phyloP scores from a whole-genome alignment of 148 eudicot genomes.

The Polygonum maritimum region DNA sequence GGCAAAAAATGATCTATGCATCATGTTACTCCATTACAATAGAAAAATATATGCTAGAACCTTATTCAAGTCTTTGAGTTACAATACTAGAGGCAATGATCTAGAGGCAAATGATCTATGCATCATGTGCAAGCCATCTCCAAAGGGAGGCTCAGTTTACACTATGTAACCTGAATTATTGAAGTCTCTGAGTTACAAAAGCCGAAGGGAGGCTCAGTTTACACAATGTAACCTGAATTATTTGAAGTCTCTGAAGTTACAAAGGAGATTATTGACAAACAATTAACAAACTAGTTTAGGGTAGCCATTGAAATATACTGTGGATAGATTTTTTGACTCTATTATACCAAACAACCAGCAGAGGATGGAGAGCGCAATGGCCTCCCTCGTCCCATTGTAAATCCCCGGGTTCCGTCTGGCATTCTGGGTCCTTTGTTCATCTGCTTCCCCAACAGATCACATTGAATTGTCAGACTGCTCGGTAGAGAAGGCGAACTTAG shows the following conservation, averaged over 20 bases:
- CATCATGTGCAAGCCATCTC: neutral
- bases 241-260: neutral
- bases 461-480: constrained; percentile 19
- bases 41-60: neutral
- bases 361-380: constrained; percentile 27
- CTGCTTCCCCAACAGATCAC: constrained; percentile 33
- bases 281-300: neutral
- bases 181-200: neutral
- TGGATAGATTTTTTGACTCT: neutral
- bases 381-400: constrained; percentile 89
- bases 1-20: no score
- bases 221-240: neutral
- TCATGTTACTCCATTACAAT: no score
- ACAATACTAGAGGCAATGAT: no score
- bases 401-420: constrained; percentile 93
- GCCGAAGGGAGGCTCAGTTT: neutral
- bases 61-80: neutral
- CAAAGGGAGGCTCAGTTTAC: neutral
- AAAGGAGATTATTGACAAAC: constrained; percentile 1
- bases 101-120: no score
- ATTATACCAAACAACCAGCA: constrained; percentile 1
- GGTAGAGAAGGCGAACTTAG: constrained; percentile 29
- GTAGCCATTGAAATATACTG: neutral
- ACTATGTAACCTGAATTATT: neutral
- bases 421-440: constrained; percentile 65